Evolutionary conservation across 2,329 filamentous ascomycete genomes (phyloP).

Genomic region (Pestalotiopsis sp.): DNA sequence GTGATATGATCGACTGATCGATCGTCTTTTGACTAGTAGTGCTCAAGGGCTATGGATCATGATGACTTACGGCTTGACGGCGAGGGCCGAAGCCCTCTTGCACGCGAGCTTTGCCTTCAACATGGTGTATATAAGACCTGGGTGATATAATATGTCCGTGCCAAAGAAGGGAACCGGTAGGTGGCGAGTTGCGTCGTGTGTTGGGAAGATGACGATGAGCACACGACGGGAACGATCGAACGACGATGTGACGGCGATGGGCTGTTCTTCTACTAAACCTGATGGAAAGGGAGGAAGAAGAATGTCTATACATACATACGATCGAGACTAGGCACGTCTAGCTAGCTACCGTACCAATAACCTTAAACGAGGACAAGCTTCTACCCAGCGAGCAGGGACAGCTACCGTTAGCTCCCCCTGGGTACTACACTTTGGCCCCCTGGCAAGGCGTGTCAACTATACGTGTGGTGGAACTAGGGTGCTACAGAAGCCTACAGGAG

Average conservation of each 20-base stretch:
- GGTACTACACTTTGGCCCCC: not conserved
- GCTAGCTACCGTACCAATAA: conserved; percentile 6
- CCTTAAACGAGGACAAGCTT: conserved; percentile 12
- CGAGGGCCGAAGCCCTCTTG: conserved; percentile 9
- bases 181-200: not conserved
- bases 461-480: not conserved
- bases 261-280: conserved; percentile 1
- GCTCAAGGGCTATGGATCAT: not conserved
- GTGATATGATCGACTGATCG: not conserved
- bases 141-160: not conserved
- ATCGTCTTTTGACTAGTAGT: not conserved
- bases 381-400: not conserved
- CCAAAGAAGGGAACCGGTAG: not conserved
- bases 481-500: not conserved
- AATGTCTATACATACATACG: not conserved
- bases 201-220: not conserved
- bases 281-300: not conserved
- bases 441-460: not conserved
- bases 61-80: conserved; percentile 6
- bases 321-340: not conserved
- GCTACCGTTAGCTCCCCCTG: not conserved
- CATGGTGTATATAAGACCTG: conserved; percentile 8
- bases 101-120: conserved; percentile 10
- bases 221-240: conserved; percentile 1
- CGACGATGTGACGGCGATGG: conserved; percentile 4